Evolutionary conservation across 164 flowering plant species (phyloP), one percentile per base, ranked within the genome.

Genomic region (Vitis rupestris): DNA sequence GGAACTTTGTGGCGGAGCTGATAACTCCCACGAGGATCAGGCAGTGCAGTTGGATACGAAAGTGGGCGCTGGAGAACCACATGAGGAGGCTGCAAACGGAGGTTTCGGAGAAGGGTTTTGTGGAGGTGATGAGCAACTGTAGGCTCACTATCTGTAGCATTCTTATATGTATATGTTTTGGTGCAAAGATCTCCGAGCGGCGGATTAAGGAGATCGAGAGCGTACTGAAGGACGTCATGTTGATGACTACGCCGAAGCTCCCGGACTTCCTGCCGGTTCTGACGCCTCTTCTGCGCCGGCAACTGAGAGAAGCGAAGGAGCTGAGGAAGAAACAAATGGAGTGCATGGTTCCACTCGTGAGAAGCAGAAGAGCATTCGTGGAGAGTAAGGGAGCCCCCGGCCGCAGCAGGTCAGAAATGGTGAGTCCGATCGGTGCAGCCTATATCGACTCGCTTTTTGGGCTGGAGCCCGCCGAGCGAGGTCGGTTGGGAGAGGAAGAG

Each of bases 251-350:
- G 1, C 88, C 90, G 3, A 84, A 88, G 76, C 88, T 92, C 0
- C 95, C 95, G n/a, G 99, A 94, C 64, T 94, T 92, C 68, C 59
- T 94, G 27, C 97, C 99, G 3, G 68, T 84, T 1, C 74, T 92
- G 10, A 80, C 84, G 19, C 97, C 95, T 6, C 65, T 94, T 10
- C 87, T 92, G 60, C 75, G 88, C 19, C 66, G 81, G 17, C 92
- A 89, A 64, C 76, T 89, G 61, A 80, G 16, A 19, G 71, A 65
- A 50, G 97, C 97, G 0, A 83, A 79, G 72, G 78, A 72, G 73
- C 80, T 94, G 47, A 79, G 97, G 78, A 79, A 59, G 74, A 77
- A 66, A 60, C 98, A 94, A 54, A 31, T 94, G 75, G 88, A 84
- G 31, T 85, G 88, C 53, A 30, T 94, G 69, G 81, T 84, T 13